A percentile compares a stretch with the other conserved stretches of the same genome.
Evolutionary conservation across 176 grass and related monocot genomes (phyloP).

Genomic region (Aegilops bicornis): DNA sequence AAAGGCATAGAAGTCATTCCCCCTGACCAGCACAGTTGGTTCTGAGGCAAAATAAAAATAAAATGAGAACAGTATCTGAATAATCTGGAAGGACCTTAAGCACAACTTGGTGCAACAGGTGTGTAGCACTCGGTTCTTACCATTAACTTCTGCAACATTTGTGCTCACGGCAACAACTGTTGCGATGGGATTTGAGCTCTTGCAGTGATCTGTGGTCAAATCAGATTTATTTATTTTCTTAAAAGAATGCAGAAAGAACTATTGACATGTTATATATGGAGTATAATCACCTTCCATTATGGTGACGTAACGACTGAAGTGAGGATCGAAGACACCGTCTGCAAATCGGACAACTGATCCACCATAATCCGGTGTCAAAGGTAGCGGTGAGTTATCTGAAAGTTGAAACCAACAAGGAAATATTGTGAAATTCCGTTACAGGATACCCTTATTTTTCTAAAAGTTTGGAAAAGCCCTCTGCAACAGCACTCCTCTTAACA

Average conservation of each 20-base stretch:
- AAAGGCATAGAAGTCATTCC: constrained; percentile 86
- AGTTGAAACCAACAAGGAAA: constrained; percentile 14
- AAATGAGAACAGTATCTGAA: background rate
- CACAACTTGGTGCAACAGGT: background rate
- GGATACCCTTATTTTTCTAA: background rate
- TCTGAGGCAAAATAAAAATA: constrained; percentile 45
- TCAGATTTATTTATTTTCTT: background rate
- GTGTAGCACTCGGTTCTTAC: constrained; percentile 38
- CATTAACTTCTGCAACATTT: constrained; percentile 32
- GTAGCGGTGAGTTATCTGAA: constrained; percentile 45
- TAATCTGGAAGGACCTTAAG: background rate
- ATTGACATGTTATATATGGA: background rate
- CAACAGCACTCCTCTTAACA: background rate
- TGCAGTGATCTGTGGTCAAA: constrained; percentile 55
- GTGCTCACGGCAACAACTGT: constrained; percentile 51
- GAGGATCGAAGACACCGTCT: constrained; percentile 73
- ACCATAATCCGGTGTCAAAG: constrained; percentile 57
- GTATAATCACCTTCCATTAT: constrained; percentile 74
- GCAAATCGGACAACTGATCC: constrained; percentile 50
- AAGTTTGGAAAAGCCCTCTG: background rate
- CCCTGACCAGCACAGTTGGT: constrained; percentile 54
- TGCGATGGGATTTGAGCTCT: constrained; percentile 54
- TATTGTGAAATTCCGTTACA: background rate
- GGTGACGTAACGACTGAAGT: constrained; percentile 69
- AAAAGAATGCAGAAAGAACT: background rate